Percentiles rank a stretch among this genome's conserved stretches.
Evolutionary conservation across 345 rosid species (phyloP).

Genomic region (Brassica rapa): DNA sequence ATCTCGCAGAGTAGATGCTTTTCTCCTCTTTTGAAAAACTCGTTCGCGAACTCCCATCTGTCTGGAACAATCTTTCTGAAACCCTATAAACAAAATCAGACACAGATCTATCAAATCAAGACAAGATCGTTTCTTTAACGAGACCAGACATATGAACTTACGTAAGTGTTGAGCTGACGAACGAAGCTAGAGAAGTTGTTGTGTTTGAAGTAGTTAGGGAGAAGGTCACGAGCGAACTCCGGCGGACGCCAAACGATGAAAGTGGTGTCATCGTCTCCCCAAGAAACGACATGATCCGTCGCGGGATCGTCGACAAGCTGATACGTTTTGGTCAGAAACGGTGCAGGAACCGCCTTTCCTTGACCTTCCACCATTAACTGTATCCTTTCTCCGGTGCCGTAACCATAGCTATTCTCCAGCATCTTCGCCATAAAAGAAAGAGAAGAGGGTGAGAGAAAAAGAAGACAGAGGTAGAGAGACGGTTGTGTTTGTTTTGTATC

Average conservation of each 20-base stretch:
- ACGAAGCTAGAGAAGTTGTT: constrained; percentile 97
- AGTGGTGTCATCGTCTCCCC: constrained; percentile 91
- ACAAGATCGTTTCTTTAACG: neutral
- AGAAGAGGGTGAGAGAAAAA: neutral
- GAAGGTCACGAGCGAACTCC: constrained; percentile 93
- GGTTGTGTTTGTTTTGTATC: constrained; percentile 26
- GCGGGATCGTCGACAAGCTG: constrained; percentile 88
- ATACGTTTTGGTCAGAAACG: constrained; percentile 92
- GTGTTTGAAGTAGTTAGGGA: constrained; percentile 96
- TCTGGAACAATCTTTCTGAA: constrained; percentile 97
- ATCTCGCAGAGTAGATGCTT: constrained; percentile 92
- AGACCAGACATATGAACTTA: constrained; percentile 23
- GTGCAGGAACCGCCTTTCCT: constrained; percentile 85
- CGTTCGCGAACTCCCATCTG: constrained; percentile 97
- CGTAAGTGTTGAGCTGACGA: constrained; percentile 96
- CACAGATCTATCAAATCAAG: neutral
- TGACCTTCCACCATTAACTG: constrained; percentile 81
- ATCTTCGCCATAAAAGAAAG: constrained; percentile 24
- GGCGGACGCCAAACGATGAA: constrained; percentile 94
- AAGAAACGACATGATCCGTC: constrained; percentile 86
- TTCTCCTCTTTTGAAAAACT: constrained; percentile 88
- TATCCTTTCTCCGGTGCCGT: constrained; percentile 53
- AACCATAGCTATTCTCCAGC: constrained; percentile 35
- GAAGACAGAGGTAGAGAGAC: constrained; percentile 1
- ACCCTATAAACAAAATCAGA: constrained; percentile 52